A percentile compares a stretch with the other conserved stretches of the same genome.
Evolutionary conservation across 306 rosid genomes (phyloP).

Genomic region (Canavalia ensiformis): DNA sequence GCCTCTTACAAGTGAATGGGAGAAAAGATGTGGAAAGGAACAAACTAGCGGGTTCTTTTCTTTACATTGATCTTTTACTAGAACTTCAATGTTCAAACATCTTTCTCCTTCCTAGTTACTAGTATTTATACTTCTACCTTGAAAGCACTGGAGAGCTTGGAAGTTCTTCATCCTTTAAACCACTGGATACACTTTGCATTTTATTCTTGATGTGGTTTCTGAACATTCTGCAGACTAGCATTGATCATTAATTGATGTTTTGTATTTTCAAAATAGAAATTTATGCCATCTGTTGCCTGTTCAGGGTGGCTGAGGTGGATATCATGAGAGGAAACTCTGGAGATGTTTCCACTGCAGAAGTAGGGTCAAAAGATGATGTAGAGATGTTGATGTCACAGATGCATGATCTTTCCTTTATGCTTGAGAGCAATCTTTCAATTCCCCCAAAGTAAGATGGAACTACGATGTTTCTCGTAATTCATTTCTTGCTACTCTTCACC

Average conservation of each 20-base stretch:
- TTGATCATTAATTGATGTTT: conserved; percentile 39
- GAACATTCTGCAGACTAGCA: conserved; percentile 29
- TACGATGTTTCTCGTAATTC: conserved; percentile 42
- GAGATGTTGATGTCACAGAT: conserved; percentile 76
- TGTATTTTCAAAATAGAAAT: conserved; percentile 34
- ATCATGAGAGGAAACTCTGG: conserved; percentile 43
- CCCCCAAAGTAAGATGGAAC: conserved; percentile 67
- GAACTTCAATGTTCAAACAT: conserved; percentile 21
- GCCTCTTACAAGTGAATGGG: conserved; percentile 15
- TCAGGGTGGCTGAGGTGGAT: conserved; percentile 63
- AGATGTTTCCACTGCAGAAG: conserved; percentile 53
- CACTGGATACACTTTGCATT: not conserved
- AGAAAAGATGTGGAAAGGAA: conserved; percentile 19
- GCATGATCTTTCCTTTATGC: conserved; percentile 96
- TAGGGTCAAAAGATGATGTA: conserved; percentile 60
- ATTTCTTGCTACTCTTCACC: conserved; percentile 36
- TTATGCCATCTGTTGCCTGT: conserved; percentile 47
- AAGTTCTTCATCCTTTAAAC: conserved; percentile 28
- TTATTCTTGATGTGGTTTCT: conserved; percentile 33
- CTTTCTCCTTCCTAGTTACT: conserved; percentile 28
- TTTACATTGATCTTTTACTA: conserved; percentile 11
- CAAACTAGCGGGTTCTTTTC: conserved; percentile 19
- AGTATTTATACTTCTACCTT: not conserved
- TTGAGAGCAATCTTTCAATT: conserved; percentile 70
- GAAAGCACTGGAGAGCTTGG: conserved; percentile 22